Conservation (phyloP, 768 basidiomycete species). For the Suillus variegatus region DNA sequence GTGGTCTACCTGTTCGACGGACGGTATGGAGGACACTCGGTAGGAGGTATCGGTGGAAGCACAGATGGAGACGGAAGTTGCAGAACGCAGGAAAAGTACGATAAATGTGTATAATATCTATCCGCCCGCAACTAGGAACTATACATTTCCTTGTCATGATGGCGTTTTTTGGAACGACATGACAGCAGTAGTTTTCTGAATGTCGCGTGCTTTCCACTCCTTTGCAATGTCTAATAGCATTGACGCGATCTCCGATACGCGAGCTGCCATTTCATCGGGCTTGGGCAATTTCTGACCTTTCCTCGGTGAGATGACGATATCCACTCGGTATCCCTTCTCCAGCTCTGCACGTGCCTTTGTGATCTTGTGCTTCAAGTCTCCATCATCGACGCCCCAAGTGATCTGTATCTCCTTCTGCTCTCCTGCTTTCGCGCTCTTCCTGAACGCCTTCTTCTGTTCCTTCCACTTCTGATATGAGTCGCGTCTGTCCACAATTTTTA, state of each 20-base stretch:
- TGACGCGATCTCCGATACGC: slow-evolving; percentile 43
- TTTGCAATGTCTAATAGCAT: slow-evolving; percentile 49
- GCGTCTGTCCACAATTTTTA: slow-evolving; percentile 54
- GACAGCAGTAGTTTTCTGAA: slow-evolving; percentile 37
- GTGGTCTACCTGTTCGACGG: slow-evolving; percentile 35
- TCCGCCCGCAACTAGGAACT: neutral
- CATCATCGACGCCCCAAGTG: slow-evolving; percentile 61
- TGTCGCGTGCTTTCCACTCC: slow-evolving; percentile 52
- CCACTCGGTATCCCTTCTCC: slow-evolving; percentile 58
- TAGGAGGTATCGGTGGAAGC: slow-evolving; percentile 19
- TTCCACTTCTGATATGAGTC: slow-evolving; percentile 41
- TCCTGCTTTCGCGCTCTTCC: slow-evolving; percentile 29
- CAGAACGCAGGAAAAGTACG: slow-evolving; percentile 27
- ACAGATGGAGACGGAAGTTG: slow-evolving; percentile 12
- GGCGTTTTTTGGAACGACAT: slow-evolving; percentile 46
- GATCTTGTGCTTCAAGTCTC: slow-evolving; percentile 69
- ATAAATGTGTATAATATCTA: slow-evolving; percentile 25
- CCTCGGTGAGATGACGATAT: slow-evolving; percentile 57
- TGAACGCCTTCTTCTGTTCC: slow-evolving; percentile 36
- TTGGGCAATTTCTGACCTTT: slow-evolving; percentile 38
- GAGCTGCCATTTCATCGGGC: slow-evolving; percentile 41
- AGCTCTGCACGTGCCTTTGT: slow-evolving; percentile 57
- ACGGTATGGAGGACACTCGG: slow-evolving; percentile 25
- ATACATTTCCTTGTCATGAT: slow-evolving; percentile 10
- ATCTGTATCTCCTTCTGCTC: slow-evolving; percentile 69